Evolutionary conservation across 2,329 filamentous ascomycete genomes (phyloP).

Genomic region (Colletotrichum magnum): DNA sequence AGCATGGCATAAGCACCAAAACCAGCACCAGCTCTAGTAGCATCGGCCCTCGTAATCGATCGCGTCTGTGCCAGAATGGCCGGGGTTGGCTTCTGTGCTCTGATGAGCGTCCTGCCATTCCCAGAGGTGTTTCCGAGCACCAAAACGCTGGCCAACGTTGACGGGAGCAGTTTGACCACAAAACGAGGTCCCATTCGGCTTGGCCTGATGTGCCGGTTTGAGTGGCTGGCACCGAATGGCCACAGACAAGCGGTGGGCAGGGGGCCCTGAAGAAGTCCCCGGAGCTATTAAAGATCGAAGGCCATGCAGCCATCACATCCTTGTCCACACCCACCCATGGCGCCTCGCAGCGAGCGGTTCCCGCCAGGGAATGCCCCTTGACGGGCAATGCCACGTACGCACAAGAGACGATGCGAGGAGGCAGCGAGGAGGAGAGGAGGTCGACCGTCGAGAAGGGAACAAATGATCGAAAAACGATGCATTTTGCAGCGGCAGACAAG

Average conservation of each 20-base stretch:
- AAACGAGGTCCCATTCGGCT: constrained; percentile 38
- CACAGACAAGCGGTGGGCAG: constrained; percentile 41
- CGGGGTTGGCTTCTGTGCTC: constrained; percentile 26
- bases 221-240: constrained; percentile 31
- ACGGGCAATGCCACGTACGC: constrained; percentile 42
- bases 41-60: constrained; percentile 17
- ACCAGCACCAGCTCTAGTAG: constrained; percentile 3
- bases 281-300: constrained; percentile 43
- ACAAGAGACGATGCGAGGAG: constrained; percentile 32
- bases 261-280: constrained; percentile 43
- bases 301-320: constrained; percentile 41
- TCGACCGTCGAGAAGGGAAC: not conserved
- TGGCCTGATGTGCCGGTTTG: constrained; percentile 39
- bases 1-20: constrained; percentile 12
- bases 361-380: constrained; percentile 39
- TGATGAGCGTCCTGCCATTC: constrained; percentile 27
- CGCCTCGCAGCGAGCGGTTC: constrained; percentile 39
- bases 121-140: constrained; percentile 37
- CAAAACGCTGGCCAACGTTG: constrained; percentile 38
- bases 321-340: constrained; percentile 38
- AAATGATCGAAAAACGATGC: constrained; percentile 19
- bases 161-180: constrained; percentile 37
- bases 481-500: constrained; percentile 1
- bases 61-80: constrained; percentile 31
- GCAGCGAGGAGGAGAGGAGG: not conserved